Conservation (phyloP, 2,329 filamentous ascomycete species). For the Aspergillus aculeatinus region DNA sequence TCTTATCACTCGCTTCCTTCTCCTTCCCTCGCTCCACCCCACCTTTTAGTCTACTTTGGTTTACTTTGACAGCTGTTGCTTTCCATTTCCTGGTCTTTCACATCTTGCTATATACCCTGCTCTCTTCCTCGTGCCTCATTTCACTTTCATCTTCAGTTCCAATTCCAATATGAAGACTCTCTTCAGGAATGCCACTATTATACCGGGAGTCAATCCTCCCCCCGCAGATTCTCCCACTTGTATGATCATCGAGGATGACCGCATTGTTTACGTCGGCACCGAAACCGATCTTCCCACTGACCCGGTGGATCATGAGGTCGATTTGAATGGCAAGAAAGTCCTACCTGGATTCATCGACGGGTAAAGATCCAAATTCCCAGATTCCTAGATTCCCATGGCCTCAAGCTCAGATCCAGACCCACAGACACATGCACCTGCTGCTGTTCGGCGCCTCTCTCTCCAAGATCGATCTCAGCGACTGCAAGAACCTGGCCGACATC, state of each 20-base stretch:
- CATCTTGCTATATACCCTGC: not conserved
- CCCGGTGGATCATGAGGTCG: conserved; percentile 21
- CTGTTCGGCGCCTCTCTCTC: conserved; percentile 48
- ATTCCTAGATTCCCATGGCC: conserved; percentile 21
- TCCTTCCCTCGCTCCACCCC: not conserved
- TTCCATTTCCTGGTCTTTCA: not conserved
- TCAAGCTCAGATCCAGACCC: not conserved
- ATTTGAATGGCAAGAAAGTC: conserved; percentile 40
- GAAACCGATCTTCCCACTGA: conserved; percentile 24
- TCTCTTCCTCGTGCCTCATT: not conserved
- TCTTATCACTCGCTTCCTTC: not conserved
- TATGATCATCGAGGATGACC: conserved; percentile 42
- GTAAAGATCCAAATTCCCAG: conserved; percentile 28
- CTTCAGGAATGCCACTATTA: conserved; percentile 17
- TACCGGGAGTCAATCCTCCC: conserved; percentile 4
- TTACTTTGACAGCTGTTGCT: not conserved
- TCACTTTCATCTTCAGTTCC: not conserved
- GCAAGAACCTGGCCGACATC: no score
- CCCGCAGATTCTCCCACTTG: conserved; percentile 2
- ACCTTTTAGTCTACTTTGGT: not conserved
- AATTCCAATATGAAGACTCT: conserved; percentile 17
- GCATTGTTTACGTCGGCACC: conserved; percentile 42
- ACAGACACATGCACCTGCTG: conserved; percentile 40
- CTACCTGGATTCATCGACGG: conserved; percentile 52
- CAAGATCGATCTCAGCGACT: conserved; percentile 33